These are phyloP conservation scores for Withania somnifera DNA, from an alignment of 305 asterid species.

Conservation along the genomic window DNA sequence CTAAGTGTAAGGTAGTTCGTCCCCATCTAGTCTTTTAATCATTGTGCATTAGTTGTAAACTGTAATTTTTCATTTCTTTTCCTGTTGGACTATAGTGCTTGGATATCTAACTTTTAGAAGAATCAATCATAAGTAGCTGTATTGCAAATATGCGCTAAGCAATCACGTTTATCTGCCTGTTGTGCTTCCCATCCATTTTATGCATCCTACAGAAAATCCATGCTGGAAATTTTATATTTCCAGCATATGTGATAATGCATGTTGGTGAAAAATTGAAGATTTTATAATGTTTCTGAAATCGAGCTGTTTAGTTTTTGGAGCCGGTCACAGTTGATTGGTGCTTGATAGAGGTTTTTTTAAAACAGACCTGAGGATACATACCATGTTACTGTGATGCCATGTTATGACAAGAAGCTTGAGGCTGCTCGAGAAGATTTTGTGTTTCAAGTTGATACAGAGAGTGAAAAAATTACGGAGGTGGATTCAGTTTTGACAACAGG, in stretches of 20 bases:
- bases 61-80: background rate
- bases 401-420: slow-evolving; percentile 97
- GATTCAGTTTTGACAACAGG: slow-evolving; percentile 94
- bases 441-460: slow-evolving; percentile 47
- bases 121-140: background rate
- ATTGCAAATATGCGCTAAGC: background rate
- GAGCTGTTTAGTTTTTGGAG: background rate
- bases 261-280: background rate
- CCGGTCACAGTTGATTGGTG: background rate
- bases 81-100: background rate
- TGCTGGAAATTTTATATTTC: background rate
- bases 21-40: background rate
- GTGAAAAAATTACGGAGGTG: slow-evolving; percentile 63
- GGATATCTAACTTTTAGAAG: background rate
- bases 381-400: slow-evolving; percentile 98
- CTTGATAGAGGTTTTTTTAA: slow-evolving; percentile 13
- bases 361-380: slow-evolving; percentile 76
- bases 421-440: slow-evolving; percentile 90
- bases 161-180: background rate
- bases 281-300: background rate
- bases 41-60: background rate
- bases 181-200: background rate
- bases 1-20: slow-evolving; percentile 50
- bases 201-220: background rate
- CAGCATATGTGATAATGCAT: background rate